A percentile compares a stretch with the other conserved stretches of the same genome.
Conservation (phyloP, 176 grass and related monocot genomes). For the Rhynchospora breviuscula region DNA sequence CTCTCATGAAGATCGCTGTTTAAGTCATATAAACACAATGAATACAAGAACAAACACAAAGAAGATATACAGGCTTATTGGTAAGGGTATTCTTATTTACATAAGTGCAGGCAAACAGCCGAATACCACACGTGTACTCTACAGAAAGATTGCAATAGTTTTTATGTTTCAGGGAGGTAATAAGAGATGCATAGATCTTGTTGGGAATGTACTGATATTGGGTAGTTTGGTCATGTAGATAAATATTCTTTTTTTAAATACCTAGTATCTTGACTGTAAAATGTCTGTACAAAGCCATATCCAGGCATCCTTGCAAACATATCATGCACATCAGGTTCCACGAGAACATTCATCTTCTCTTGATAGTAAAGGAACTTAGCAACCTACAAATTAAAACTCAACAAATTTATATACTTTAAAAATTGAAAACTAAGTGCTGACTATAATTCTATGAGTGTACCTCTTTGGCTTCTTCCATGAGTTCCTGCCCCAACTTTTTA, state of each 20-base stretch:
- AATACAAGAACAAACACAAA: constrained; percentile 28
- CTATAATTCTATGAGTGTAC: constrained; percentile 29
- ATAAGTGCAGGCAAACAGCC: background rate
- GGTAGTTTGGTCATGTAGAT: background rate
- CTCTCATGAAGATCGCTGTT: constrained; percentile 92
- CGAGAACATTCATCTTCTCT: constrained; percentile 99
- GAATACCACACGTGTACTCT: background rate
- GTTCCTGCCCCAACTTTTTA: constrained; percentile 89
- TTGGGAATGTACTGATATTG: background rate
- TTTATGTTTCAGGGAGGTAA: background rate
- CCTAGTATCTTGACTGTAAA: constrained; percentile 96
- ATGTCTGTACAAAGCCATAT: constrained; percentile 99
- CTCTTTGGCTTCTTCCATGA: constrained; percentile 99
- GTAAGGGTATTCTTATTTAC: background rate
- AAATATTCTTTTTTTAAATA: constrained; percentile 21
- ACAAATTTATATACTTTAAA: background rate
- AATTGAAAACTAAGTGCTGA: background rate
- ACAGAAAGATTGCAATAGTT: background rate
- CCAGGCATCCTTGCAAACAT: constrained; percentile 96
- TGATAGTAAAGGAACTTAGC: constrained; percentile 84
- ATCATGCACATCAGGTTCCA: constrained; percentile 99
- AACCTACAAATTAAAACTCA: constrained; percentile 42
- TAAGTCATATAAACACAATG: constrained; percentile 20
- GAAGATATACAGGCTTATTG: background rate
- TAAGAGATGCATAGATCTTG: background rate